Evolutionary conservation across 352 stramenopile genomes (phyloP), one percentile per base, ranked within the genome.

Genomic region (Phytopythium vexans): DNA sequence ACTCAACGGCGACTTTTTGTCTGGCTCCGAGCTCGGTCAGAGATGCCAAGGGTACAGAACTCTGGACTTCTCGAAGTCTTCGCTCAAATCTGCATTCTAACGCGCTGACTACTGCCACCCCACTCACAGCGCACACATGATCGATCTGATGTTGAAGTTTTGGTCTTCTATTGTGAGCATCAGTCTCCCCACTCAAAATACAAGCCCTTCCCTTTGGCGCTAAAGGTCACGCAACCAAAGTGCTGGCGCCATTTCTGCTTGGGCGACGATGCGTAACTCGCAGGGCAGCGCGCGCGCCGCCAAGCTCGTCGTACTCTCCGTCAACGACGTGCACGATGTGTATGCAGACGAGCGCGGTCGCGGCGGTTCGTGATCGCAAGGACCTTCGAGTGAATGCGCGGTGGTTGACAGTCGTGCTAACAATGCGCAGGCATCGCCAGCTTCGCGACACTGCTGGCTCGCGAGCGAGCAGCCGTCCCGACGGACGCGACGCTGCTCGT

Each of bases 321-420:
- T 89, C 11, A 91, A 91, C 49, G 80, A 91, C 58, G 77, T 91
- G 42, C 88, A 91, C 63, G 77, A 88, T 42, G 70, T 89, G 70
- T 65, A 72, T 21, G 75, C 81, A 5, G 76, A 88, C 52, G 71
- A 84, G 47, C 56, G 86, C 42, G 77, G 80, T 8, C 65, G 70
- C 21, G 80, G 80, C 9, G 58, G 55, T 72, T 31, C 4, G 39
- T n/a, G n/a, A n/a, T n/a, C n/a, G n/a, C n/a, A n/a, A 43, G 10
- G 16, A 43, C 10, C n/a, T n/a, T n/a, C n/a, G n/a, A n/a, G n/a
- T n/a, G n/a, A n/a, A n/a, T n/a, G n/a, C n/a, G n/a, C n/a, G n/a
- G n/a, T n/a, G 12, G 16, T 15, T 52, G 33, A 46, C 27, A 4
- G n/a, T n/a, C n/a, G n/a, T n/a, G n/a, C n/a, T n/a, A 12, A n/a